Percentiles rank a stretch among this genome's conserved stretches.
These are phyloP conservation scores for Pterocarpus santalinus DNA, from an alignment of 306 rosid genomes.

Conservation along the genomic window DNA sequence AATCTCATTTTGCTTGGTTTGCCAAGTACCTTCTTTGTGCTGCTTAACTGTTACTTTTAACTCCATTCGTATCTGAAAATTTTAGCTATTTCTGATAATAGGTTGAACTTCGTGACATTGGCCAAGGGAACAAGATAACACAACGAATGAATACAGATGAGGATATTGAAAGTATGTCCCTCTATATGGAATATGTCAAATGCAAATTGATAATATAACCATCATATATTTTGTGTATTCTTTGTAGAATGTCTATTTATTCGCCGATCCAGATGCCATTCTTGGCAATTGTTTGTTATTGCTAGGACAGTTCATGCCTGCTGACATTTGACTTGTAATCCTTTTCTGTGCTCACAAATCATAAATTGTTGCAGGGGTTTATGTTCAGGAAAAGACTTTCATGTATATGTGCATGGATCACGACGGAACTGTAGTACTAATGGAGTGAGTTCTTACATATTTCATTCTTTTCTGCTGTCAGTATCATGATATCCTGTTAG, in stretches of 20 bases:
- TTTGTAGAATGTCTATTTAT: conserved; percentile 23
- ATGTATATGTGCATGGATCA: conserved; percentile 88
- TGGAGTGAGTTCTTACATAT: conserved; percentile 79
- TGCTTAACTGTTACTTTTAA: conserved; percentile 11
- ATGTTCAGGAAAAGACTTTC: conserved; percentile 68
- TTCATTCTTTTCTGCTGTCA: conserved; percentile 20
- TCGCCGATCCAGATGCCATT: conserved; percentile 2
- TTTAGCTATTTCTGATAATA: conserved; percentile 52
- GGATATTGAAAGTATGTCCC: conserved; percentile 77
- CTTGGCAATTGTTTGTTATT: neutral
- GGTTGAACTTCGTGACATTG: conserved; percentile 95
- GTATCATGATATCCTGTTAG: conserved; percentile 22
- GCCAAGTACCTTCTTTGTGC: neutral
- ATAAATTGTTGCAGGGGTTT: conserved; percentile 68
- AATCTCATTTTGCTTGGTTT: conserved; percentile 34
- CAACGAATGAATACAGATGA: conserved; percentile 79
- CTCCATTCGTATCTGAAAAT: conserved; percentile 10
- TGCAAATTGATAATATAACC: conserved; percentile 24
- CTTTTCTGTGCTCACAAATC: conserved; percentile 43
- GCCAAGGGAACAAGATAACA: conserved; percentile 81
- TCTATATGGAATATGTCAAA: conserved; percentile 34
- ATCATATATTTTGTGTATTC: conserved; percentile 13
- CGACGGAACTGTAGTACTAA: conserved; percentile 79
- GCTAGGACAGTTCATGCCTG: conserved; percentile 27
- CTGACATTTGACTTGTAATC: conserved; percentile 21